Percentiles rank a stretch among this genome's conserved stretches.
Conservation (phyloP, 768 basidiomycete species). For the Leccinum rimulosum region DNA sequence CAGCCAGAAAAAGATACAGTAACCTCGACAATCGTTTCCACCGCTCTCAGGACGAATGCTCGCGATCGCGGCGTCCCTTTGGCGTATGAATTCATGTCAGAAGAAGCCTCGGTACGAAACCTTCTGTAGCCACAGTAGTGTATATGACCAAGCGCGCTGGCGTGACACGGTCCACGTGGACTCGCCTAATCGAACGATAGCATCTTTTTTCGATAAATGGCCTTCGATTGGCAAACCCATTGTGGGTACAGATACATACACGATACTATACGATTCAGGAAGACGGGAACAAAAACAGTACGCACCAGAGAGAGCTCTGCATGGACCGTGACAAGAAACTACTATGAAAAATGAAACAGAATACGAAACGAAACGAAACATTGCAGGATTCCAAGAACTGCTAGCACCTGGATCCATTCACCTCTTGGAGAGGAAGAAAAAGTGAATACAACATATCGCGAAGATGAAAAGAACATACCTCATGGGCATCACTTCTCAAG, state of each 20-base stretch:
- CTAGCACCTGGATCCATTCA: neutral
- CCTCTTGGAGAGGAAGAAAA: neutral
- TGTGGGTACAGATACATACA: neutral
- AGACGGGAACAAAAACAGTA: neutral
- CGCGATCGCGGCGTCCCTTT: too few species aligned
- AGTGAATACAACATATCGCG: neutral
- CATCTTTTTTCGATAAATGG: neutral
- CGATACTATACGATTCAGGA: neutral
- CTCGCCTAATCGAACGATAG: neutral
- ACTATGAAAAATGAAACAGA: neutral
- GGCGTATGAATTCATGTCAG: too few species aligned
- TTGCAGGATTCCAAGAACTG: neutral
- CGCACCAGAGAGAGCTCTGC: neutral
- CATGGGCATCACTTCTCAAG: neutral
- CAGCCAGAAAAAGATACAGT: too few species aligned
- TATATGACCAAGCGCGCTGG: too few species aligned
- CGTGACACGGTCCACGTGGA: too few species aligned
- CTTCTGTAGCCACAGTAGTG: too few species aligned
- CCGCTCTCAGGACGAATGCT: too few species aligned
- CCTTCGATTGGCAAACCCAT: neutral
- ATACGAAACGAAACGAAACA: neutral
- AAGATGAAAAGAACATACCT: neutral
- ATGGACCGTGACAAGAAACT: too few species aligned
- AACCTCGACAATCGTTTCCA: too few species aligned
- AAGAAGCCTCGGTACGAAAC: too few species aligned